These are phyloP conservation scores for Sordariomycetes sp. DNA, from an alignment of 2,329 filamentous ascomycete species.

Conservation along the genomic window DNA sequence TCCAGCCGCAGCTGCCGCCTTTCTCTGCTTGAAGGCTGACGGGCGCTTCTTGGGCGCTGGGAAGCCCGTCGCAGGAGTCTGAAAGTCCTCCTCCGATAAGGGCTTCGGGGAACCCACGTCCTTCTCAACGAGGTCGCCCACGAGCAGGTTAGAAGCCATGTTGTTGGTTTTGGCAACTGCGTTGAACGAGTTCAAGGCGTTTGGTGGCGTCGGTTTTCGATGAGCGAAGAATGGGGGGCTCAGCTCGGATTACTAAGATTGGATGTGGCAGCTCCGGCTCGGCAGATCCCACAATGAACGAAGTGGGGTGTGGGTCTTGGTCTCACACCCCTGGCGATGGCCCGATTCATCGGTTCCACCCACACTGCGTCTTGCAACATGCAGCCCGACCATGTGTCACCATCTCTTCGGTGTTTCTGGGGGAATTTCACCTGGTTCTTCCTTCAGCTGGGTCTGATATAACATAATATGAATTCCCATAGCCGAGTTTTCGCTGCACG, in stretches of 20 bases:
- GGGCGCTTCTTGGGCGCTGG: constrained; percentile 74
- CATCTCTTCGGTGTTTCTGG: neutral
- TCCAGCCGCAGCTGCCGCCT: constrained; percentile 16
- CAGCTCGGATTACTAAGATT: neutral
- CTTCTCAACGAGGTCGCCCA: constrained; percentile 3
- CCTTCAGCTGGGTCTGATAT: too few relatives aligned
- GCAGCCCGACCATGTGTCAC: neutral
- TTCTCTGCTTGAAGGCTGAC: constrained; percentile 72
- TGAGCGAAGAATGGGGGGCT: neutral
- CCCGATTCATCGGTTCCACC: neutral
- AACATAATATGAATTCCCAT: too few relatives aligned
- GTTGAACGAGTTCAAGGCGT: neutral
- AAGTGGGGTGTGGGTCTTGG: neutral
- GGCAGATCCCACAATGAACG: neutral
- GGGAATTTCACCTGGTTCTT: neutral
- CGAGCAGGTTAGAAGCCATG: neutral
- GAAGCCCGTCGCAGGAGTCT: constrained; percentile 55
- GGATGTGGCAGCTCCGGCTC: neutral
- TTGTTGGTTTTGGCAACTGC: neutral
- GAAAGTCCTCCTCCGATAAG: constrained; percentile 50
- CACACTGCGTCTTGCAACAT: neutral
- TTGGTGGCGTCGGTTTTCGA: neutral
- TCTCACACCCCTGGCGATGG: neutral
- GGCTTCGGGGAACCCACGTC: constrained; percentile 33
- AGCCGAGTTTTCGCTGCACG: too few relatives aligned